These are phyloP conservation scores for Toxicodendron radicans DNA, from an alignment of 345 rosid species.

Conservation along the genomic window DNA sequence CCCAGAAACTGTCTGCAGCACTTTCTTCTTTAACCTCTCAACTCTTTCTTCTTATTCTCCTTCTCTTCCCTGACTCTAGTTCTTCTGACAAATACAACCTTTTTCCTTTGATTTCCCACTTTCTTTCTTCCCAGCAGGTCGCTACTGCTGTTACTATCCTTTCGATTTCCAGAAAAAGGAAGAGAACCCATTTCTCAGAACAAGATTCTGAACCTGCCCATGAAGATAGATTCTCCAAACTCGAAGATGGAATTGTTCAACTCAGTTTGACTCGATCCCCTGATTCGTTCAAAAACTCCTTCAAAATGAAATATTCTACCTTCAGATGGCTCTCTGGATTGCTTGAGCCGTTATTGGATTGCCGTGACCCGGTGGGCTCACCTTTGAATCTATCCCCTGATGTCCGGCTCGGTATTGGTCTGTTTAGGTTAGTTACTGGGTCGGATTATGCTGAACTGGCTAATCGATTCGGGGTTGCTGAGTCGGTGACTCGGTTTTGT, in stretches of 20 bases:
- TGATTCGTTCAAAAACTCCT: slow-evolving; percentile 45
- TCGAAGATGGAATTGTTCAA: slow-evolving; percentile 20
- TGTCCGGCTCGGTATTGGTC: slow-evolving; percentile 60
- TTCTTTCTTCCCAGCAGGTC: slow-evolving; percentile 44
- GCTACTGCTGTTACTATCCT: slow-evolving; percentile 41
- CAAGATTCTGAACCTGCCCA: slow-evolving; percentile 34
- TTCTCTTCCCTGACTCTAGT: slow-evolving; percentile 32
- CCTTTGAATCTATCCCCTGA: slow-evolving; percentile 59
- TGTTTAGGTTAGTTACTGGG: slow-evolving; percentile 54
- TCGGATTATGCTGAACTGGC: slow-evolving; percentile 50
- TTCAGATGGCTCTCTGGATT: slow-evolving; percentile 68
- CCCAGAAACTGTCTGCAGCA: slow-evolving; percentile 51
- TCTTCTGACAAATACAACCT: slow-evolving; percentile 20
- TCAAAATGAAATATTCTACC: slow-evolving; percentile 56
- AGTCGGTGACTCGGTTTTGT: slow-evolving; percentile 60
- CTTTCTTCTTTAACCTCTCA: slow-evolving; percentile 50
- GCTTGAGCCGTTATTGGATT: slow-evolving; percentile 68
- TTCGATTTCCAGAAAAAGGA: slow-evolving; percentile 50
- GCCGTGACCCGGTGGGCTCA: slow-evolving; percentile 66
- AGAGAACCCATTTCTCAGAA: slow-evolving; percentile 40
- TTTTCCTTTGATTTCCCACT: slow-evolving; percentile 39
- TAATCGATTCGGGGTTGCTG: slow-evolving; percentile 52
- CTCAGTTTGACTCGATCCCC: slow-evolving; percentile 32
- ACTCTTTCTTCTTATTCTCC: slow-evolving; percentile 37
- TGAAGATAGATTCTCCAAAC: slow-evolving; percentile 7